Percentiles rank a stretch among this genome's conserved stretches.
These are phyloP conservation scores for Phialophora expanda DNA, from an alignment of 2,329 filamentous ascomycete species.

Conservation along the genomic window DNA sequence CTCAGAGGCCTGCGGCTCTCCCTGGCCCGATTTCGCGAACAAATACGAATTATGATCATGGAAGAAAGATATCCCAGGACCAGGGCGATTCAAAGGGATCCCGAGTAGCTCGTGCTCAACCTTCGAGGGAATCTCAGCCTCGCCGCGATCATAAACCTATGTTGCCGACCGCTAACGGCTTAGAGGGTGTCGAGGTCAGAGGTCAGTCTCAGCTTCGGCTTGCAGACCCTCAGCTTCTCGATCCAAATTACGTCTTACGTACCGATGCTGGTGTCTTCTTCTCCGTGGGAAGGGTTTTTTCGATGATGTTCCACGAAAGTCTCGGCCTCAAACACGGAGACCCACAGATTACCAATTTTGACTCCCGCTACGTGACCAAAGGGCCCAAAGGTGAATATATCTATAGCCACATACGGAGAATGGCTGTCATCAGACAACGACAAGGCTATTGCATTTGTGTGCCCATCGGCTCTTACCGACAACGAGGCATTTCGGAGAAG, in stretches of 20 bases:
- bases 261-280: not conserved
- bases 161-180: not conserved
- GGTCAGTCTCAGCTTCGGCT: not conserved
- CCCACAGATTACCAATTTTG: not conserved
- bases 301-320: not conserved
- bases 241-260: not conserved
- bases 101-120: not conserved
- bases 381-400: slow-evolving; percentile 12
- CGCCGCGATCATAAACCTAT: not conserved
- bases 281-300: not conserved
- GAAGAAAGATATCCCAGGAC: not conserved
- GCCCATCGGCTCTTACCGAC: slow-evolving; percentile 20
- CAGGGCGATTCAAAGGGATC: too few relatives aligned
- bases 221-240: not conserved
- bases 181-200: not conserved
- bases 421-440: slow-evolving; percentile 13
- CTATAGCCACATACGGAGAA: slow-evolving; percentile 15
- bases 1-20: not conserved
- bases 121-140: not conserved
- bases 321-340: not conserved
- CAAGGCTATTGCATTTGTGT: slow-evolving; percentile 25
- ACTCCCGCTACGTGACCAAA: not conserved
- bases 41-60: not conserved
- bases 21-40: not conserved
- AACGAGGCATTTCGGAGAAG: not conserved